Percentiles rank a stretch among this genome's conserved stretches.
Evolutionary conservation across 192 early-diverging fungal genomes (phyloP).

Genomic region (Entophlyctis luteolus): DNA sequence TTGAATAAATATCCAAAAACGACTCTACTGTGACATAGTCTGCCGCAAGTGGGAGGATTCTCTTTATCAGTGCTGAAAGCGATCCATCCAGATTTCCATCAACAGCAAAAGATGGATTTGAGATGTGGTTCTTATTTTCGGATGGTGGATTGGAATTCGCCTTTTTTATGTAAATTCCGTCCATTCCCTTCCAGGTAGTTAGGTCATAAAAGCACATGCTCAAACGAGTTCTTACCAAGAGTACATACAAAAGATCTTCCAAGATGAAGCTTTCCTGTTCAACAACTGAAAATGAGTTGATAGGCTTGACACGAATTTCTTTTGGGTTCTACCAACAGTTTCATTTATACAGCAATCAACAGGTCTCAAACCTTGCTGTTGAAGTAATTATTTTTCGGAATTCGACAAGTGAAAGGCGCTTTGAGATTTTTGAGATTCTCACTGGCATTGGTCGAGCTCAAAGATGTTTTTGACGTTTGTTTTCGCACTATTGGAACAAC

Average conservation of each 20-base stretch:
- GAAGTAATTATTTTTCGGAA: neutral
- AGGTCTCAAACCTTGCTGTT: neutral
- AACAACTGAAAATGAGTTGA: conserved; percentile 4
- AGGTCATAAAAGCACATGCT: neutral
- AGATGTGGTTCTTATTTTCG: neutral
- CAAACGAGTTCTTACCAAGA: conserved; percentile 57
- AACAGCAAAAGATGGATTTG: neutral
- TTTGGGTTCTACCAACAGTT: neutral
- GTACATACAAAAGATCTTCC: conserved; percentile 83
- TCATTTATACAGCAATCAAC: neutral
- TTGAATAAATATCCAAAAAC: conserved; percentile 71
- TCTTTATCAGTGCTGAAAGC: conserved; percentile 66
- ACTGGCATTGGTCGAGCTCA: neutral
- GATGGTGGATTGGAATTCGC: neutral
- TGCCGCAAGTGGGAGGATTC: conserved; percentile 72
- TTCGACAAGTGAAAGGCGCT: neutral
- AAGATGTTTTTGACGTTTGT: neutral
- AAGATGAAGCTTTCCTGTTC: conserved; percentile 79
- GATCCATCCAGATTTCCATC: conserved; percentile 30
- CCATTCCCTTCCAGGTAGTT: conserved; percentile 62
- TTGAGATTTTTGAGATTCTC: neutral
- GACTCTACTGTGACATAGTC: conserved; percentile 72
- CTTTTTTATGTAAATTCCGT: conserved; percentile 60
- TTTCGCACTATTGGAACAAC: neutral
- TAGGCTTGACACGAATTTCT: neutral